Percentiles rank a stretch among this genome's conserved stretches.
Conservation (phyloP, 1,284 basidiomycete genomes). For the Kalmanozyma brasiliensis region DNA sequence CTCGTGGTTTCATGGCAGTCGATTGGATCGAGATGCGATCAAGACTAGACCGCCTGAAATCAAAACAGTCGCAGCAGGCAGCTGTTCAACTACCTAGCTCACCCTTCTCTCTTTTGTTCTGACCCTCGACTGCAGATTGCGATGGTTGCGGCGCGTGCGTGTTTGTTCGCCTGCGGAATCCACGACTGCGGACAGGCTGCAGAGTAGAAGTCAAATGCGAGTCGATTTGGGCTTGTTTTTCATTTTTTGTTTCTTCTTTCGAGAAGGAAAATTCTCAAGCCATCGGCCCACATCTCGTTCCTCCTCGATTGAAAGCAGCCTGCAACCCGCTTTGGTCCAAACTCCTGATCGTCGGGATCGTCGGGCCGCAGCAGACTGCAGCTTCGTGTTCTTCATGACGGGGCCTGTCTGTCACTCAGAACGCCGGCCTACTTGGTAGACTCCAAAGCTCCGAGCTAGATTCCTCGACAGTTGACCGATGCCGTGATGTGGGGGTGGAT, state of each 20-base stretch:
- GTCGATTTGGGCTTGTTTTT: slow-evolving; percentile 6
- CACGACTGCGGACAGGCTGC: slow-evolving; percentile 3
- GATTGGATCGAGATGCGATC: no score
- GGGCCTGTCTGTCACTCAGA: not conserved
- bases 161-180: slow-evolving; percentile 6
- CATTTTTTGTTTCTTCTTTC: slow-evolving; percentile 15
- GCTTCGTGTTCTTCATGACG: no score
- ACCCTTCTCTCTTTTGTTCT: no score
- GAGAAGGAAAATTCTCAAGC: slow-evolving; percentile 28
- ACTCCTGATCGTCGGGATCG: slow-evolving; percentile 3
- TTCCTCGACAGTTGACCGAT: no score
- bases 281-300: no score
- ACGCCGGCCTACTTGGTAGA: no score
- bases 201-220: slow-evolving; percentile 24
- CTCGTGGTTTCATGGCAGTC: no score
- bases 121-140: slow-evolving; percentile 12
- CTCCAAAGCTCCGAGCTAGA: no score
- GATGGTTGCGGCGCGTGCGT: slow-evolving; percentile 11
- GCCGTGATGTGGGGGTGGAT: no score
- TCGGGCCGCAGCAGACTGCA: slow-evolving; percentile 11
- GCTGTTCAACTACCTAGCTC: not conserved
- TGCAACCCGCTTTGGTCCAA: no score
- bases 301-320: no score
- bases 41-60: no score
- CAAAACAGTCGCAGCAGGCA: slow-evolving; percentile 1